These are phyloP conservation scores for Amaranthus cruentus DNA, from an alignment of 148 eudicot genomes.

Conservation along the genomic window DNA sequence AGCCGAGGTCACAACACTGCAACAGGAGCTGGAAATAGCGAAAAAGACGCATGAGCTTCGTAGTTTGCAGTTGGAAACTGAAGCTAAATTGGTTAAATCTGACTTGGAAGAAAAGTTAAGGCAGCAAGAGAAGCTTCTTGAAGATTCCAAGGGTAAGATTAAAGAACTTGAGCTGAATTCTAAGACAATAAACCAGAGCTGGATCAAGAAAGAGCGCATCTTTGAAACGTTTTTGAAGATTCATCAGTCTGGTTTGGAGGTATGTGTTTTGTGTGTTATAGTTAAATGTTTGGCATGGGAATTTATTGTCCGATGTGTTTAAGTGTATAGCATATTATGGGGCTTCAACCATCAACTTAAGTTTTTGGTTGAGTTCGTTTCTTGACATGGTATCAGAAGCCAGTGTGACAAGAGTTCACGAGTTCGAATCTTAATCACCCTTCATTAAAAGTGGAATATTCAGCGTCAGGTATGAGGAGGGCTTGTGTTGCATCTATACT, in stretches of 20 bases:
- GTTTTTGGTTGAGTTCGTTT: too few species aligned
- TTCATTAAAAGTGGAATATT: too few species aligned
- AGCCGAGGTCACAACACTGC: slow-evolving; percentile 29
- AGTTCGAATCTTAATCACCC: too few species aligned
- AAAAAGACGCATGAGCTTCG: slow-evolving; percentile 48
- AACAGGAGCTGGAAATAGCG: slow-evolving; percentile 45
- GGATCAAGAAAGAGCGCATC: slow-evolving; percentile 60
- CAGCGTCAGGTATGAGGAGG: too few species aligned
- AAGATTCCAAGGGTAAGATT: slow-evolving; percentile 42
- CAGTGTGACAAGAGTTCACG: too few species aligned
- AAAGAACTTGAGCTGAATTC: slow-evolving; percentile 57
- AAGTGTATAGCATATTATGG: too few species aligned
- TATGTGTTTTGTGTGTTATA: slow-evolving; percentile 23
- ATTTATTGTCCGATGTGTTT: neutral
- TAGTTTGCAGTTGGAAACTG: slow-evolving; percentile 39
- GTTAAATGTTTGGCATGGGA: slow-evolving; percentile 6
- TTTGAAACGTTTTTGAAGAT: slow-evolving; percentile 50
- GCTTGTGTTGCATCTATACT: too few species aligned
- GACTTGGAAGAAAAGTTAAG: slow-evolving; percentile 55
- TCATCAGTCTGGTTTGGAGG: slow-evolving; percentile 66
- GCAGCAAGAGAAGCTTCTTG: slow-evolving; percentile 37
- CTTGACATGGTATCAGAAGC: too few species aligned
- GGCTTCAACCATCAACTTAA: too few species aligned
- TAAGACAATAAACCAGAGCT: slow-evolving; percentile 37
- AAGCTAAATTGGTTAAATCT: slow-evolving; percentile 33